Conservation (phyloP, 1,139 yeast genomes). For the Kodamaea plutei region DNA sequence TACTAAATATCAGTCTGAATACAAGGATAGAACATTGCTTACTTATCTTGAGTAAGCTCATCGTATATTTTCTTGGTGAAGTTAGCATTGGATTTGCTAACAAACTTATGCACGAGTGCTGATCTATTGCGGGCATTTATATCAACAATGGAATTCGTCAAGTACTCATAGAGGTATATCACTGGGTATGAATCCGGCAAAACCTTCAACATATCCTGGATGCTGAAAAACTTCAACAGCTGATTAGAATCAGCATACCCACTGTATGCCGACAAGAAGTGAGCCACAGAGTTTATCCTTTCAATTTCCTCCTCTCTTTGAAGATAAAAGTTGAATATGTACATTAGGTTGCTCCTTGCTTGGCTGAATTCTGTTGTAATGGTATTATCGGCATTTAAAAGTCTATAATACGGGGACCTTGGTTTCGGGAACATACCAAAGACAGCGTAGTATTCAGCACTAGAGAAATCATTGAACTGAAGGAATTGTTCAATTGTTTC, state of each 20-base stretch:
- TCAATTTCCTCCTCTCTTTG: conserved; percentile 9
- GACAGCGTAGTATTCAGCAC: conserved; percentile 33
- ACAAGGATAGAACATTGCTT: too few relatives aligned
- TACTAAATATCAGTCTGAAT: too few relatives aligned
- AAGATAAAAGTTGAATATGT: conserved; percentile 23
- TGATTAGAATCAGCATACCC: not conserved
- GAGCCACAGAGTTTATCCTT: conserved; percentile 23
- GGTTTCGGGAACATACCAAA: conserved; percentile 23
- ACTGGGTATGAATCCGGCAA: conserved; percentile 34
- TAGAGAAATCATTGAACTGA: conserved; percentile 24
- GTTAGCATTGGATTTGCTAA: conserved; percentile 27
- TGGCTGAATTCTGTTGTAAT: not conserved
- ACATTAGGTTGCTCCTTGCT: conserved; percentile 11
- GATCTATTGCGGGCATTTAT: conserved; percentile 20
- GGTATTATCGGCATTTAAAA: not conserved
- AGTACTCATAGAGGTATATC: conserved; percentile 26
- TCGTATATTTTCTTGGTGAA: conserved; percentile 13
- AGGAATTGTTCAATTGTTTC: conserved; percentile 11
- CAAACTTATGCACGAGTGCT: conserved; percentile 22
- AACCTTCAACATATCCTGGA: conserved; percentile 24
- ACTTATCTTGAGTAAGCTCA: conserved; percentile 7
- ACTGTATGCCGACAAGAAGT: conserved; percentile 17
- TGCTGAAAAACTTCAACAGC: conserved; percentile 13
- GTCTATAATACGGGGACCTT: conserved; percentile 15
- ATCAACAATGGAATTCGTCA: conserved; percentile 20